Percentiles rank a stretch among this genome's conserved stretches.
phyloP scores from a whole-genome alignment of 768 basidiomycete genomes.

The Dioszegia hungarica region DNA sequence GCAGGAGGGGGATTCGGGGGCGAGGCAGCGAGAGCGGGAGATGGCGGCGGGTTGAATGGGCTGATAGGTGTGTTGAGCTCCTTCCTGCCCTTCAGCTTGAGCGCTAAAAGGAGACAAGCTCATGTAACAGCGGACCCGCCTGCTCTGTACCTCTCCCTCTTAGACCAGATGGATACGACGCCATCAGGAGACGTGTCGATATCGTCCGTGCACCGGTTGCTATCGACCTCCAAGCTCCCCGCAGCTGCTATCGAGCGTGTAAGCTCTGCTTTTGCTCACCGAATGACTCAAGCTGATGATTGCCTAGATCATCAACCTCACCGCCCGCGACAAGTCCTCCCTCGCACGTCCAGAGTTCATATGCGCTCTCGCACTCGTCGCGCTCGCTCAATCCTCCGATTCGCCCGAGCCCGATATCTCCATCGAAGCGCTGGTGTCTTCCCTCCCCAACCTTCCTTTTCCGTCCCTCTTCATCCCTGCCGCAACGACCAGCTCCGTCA shows the following conservation, averaged over 20 bases:
- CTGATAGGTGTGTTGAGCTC: conserved; percentile 14
- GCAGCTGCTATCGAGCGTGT: conserved; percentile 81
- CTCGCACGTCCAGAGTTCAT: conserved; percentile 89
- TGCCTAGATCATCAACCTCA: conserved; percentile 76
- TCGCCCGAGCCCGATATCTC: conserved; percentile 15
- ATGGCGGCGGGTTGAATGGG: conserved; percentile 10
- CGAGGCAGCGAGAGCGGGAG: not conserved
- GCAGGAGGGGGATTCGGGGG: not conserved
- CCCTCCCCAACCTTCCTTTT: conserved; percentile 26
- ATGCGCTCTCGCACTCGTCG: conserved; percentile 80
- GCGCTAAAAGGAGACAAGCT: not conserved
- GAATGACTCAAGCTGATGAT: not conserved
- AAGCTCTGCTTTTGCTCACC: not conserved
- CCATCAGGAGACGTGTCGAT: conserved; percentile 75
- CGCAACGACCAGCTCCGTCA: not conserved
- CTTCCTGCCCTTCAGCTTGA: too few species aligned
- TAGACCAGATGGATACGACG: conserved; percentile 65
- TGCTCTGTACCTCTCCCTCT: conserved; percentile 67
- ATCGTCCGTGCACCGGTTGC: conserved; percentile 71
- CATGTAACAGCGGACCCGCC: conserved; percentile 64
- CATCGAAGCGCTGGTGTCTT: conserved; percentile 27
- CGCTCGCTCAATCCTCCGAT: conserved; percentile 62
- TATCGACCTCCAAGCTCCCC: conserved; percentile 71
- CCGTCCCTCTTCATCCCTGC: conserved; percentile 14
- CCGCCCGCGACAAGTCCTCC: conserved; percentile 26